Base-by-base conservation (phyloP, 2,329 filamentous ascomycete species). In the Colletotrichum sidae region DNA sequence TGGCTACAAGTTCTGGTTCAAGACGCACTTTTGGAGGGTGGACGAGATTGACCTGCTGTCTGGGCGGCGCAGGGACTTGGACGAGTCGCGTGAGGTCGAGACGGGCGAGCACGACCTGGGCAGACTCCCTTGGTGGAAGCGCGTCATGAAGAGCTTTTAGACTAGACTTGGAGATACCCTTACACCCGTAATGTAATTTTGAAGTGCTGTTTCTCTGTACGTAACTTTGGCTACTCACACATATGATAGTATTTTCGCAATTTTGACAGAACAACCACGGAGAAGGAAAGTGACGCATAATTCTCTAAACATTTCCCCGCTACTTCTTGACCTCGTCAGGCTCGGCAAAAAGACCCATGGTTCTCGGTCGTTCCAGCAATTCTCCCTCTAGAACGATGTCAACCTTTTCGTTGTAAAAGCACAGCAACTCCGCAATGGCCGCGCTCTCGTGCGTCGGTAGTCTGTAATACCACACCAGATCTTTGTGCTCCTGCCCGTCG, bases 361-460 rank as follows among this genome's bases (percentile, higher is more conserved):
- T 71, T 65, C 72, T 71, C 9, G 77, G 77, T n/a, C 69, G 69
- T 45, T 73, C 68, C 57, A 77, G 42, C 39, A 73, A 65, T 58
- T 75, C 71, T 1, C 88, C 88, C 66, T 88, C 86, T 6, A 90
- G 68, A 60, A 80, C 77, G n/a, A 91, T 81, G 65, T 90, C 86
- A 2, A 91, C 86, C 75, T 88, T 88, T 73, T 91, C 89, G 67
- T 91, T 90, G 68, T 90, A 91, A 65, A 91, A 91, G 70, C 88
- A 90, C 56, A 89, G 51, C 51, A 81, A 72, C 2, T 88, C 87
- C 1, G 84, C 84, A 65, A 91, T 79, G 2, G 74, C 75, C 2
- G 80, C 82, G 60, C 84, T 85, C 74, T 91, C 89, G 0, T 79
- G 70, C 0, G 83, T 86, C 3, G 89, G 87, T 10, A 81, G 79